phyloP scores from a whole-genome alignment of 768 basidiomycete genomes.

The Cystobasidium onofrii region DNA sequence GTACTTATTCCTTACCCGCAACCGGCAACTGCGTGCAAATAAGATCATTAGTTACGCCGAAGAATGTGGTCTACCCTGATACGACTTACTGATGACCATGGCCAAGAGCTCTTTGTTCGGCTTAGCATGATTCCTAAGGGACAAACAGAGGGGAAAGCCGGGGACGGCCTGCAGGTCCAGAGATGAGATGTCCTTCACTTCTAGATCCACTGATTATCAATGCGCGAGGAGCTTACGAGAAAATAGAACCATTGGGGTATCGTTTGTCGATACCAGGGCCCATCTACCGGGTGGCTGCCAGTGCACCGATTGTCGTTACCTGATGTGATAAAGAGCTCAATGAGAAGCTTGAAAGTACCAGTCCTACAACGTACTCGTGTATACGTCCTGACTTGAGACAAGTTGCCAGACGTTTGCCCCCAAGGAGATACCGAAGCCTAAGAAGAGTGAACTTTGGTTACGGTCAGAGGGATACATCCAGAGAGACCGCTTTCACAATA shows the following conservation, averaged over 20 bases:
- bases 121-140: conserved; percentile 59
- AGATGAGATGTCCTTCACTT: no score
- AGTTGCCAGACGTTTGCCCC: conserved; percentile 62
- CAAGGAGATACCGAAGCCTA: conserved; percentile 73
- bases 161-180: conserved; percentile 50
- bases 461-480: conserved; percentile 39
- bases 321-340: no score
- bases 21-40: conserved; percentile 19
- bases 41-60: background rate
- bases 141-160: conserved; percentile 59
- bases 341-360: no score
- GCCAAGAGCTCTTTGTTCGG: conserved; percentile 56
- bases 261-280: conserved; percentile 63
- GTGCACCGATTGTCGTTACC: conserved; percentile 57
- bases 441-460: conserved; percentile 48
- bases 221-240: conserved; percentile 49
- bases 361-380: conserved; percentile 34
- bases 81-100: conserved; percentile 39
- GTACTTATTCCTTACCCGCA: conserved; percentile 32
- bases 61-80: conserved; percentile 36
- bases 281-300: conserved; percentile 53
- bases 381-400: conserved; percentile 32
- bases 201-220: no score
- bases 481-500: conserved; percentile 48
- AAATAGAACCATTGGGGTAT: conserved; percentile 61